These are phyloP conservation scores for Hibiscus trionum DNA, from an alignment of 345 rosid species.

Conservation along the genomic window DNA sequence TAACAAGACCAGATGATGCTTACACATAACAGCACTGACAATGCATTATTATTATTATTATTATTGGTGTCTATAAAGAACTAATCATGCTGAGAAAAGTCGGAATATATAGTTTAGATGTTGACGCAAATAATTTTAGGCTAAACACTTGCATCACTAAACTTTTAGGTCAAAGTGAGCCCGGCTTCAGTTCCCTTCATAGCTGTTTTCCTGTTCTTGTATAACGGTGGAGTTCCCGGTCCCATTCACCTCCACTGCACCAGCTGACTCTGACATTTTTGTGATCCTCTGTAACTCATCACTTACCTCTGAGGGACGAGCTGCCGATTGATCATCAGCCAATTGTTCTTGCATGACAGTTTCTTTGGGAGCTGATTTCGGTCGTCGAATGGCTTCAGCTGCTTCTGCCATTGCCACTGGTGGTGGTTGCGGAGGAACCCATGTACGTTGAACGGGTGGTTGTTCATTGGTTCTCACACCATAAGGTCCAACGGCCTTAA, in stretches of 20 bases:
- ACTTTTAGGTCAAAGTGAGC: not conserved
- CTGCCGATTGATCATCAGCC: conserved; percentile 34
- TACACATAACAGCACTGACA: not conserved
- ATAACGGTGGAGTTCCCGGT: conserved; percentile 42
- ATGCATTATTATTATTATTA: not conserved
- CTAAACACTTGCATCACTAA: not conserved
- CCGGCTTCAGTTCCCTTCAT: conserved; percentile 28
- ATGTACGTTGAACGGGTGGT: conserved; percentile 46
- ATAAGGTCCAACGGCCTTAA: conserved; percentile 20
- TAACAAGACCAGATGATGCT: not conserved
- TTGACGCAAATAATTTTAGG: not conserved
- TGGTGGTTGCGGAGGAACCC: conserved; percentile 97
- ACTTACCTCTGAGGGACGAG: conserved; percentile 22
- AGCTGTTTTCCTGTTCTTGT: conserved; percentile 36
- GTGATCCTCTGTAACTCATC: conserved; percentile 78
- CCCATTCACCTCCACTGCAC: conserved; percentile 26
- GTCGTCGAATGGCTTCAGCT: conserved; percentile 90
- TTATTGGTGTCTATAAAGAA: not conserved
- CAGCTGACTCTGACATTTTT: conserved; percentile 60
- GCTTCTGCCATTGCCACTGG: conserved; percentile 93
- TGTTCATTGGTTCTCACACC: conserved; percentile 36
- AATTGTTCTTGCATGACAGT: conserved; percentile 15
- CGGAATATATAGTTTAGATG: not conserved
- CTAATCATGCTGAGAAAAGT: not conserved
- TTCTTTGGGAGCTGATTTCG: conserved; percentile 46